Evolutionary conservation across 306 rosid genomes (phyloP), one percentile per base, ranked within the genome.

Genomic region (Pyrus communis): DNA sequence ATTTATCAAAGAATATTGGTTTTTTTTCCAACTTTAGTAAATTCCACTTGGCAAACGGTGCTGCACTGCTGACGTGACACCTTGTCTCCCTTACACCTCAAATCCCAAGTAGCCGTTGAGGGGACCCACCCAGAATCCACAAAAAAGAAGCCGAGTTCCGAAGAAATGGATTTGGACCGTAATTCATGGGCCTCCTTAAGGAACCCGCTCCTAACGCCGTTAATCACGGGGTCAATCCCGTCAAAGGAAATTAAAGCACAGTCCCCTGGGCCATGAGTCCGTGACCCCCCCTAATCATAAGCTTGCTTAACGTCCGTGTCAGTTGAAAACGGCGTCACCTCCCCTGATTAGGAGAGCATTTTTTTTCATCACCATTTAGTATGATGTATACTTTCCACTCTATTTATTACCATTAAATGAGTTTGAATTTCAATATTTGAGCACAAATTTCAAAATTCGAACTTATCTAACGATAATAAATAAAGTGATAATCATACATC

Each of bases 151-250:
- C 23, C n/a, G 9, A 21, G 10, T 12, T 12, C 1, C 8, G 7
- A 25, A 67, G 40, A 49, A 14, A 7, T 3, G 28, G 21, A 22
- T 21, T 7, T 55, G 58, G 23, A 81, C 59, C 80, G 80, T 75
- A 45, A 74, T 78, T 69, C 51, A 64, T 42, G 80, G 80, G 66
- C 52, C 68, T 35, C 25, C 30, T 9, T 4, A 21, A 15, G 2
- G 46, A 33, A 43, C 78, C 78, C 83, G 67, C 28, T 9, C 21
- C 60, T 79, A 80, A 83, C 88, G 82, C 71, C 89, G 89, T 86
- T 78, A 77, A 80, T 86, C 81, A 63, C 43, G 89, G 85, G 74
- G 30, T 38, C 63, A 58, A 60, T 59, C 65, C 45, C 74, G 49
- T 66, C 71, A 58, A 58, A 49, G 12, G 21, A 69, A 5, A 43